Evolutionary conservation across 1,139 yeast species (phyloP).

Genomic region (Torulaspora globosa): DNA sequence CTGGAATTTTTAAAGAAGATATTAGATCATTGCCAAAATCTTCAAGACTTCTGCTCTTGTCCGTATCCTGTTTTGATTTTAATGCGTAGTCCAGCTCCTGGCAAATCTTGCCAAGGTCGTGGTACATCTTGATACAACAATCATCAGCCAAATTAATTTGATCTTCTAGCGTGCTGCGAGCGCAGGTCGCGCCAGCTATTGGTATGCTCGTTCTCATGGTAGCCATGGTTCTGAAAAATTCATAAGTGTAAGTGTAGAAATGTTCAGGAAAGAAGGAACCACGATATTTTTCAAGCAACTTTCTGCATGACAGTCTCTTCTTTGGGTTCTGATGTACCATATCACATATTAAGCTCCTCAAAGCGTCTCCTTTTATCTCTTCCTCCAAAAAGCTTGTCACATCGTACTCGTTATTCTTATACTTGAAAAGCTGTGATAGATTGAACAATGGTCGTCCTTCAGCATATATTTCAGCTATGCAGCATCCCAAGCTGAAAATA

Average conservation of each 20-base stretch:
- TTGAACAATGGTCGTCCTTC: slow-evolving; percentile 89
- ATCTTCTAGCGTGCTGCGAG: slow-evolving; percentile 30
- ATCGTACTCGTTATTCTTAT: slow-evolving; percentile 60
- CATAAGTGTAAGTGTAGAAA: slow-evolving; percentile 68
- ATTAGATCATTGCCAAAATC: slow-evolving; percentile 6
- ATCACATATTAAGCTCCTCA: slow-evolving; percentile 52
- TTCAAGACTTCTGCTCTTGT: neutral
- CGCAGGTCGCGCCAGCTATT: slow-evolving; percentile 23
- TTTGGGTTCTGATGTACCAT: slow-evolving; percentile 64
- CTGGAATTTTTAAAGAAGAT: slow-evolving; percentile 8
- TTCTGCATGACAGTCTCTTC: slow-evolving; percentile 53
- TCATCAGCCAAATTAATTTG: slow-evolving; percentile 50
- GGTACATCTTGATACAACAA: slow-evolving; percentile 55
- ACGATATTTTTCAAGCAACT: slow-evolving; percentile 49
- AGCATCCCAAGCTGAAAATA: slow-evolving; percentile 86
- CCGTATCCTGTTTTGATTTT: slow-evolving; percentile 11
- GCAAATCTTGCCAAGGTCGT: slow-evolving; percentile 52
- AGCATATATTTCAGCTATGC: slow-evolving; percentile 78
- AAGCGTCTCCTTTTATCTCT: slow-evolving; percentile 47
- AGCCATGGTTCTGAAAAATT: slow-evolving; percentile 51
- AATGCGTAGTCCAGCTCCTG: slow-evolving; percentile 44
- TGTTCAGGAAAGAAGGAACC: slow-evolving; percentile 60
- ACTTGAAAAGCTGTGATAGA: slow-evolving; percentile 79
- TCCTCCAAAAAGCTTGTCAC: slow-evolving; percentile 49
- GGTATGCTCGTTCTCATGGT: slow-evolving; percentile 33